Percentiles rank a stretch among this genome's conserved stretches.
These are phyloP conservation scores for Talaromyces sp. DNA, from an alignment of 2,329 filamentous ascomycete genomes.

Conservation along the genomic window DNA sequence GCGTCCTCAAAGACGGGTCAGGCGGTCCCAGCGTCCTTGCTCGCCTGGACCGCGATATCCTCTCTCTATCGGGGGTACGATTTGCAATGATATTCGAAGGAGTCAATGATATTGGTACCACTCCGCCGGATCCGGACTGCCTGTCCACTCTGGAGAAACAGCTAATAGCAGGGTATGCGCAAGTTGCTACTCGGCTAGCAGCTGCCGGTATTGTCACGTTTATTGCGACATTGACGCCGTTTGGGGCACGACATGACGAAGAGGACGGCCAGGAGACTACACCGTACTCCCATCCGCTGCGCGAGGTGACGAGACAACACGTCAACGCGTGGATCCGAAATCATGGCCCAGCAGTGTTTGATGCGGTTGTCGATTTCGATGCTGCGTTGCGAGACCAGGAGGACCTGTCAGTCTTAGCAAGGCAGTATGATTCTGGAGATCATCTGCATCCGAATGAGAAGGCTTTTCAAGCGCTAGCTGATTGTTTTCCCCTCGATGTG, in stretches of 20 bases:
- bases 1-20: slow-evolving; percentile 56
- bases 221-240: slow-evolving; percentile 63
- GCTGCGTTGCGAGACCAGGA: slow-evolving; percentile 49
- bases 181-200: slow-evolving; percentile 54
- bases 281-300: slow-evolving; percentile 50
- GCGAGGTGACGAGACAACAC: slow-evolving; percentile 53
- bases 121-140: slow-evolving; percentile 38
- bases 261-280: slow-evolving; percentile 33
- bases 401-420: slow-evolving; percentile 46
- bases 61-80: slow-evolving; percentile 52
- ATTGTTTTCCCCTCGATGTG: slow-evolving; percentile 53
- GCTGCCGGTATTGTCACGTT: slow-evolving; percentile 53
- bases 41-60: slow-evolving; percentile 60
- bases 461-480: slow-evolving; percentile 57
- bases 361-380: slow-evolving; percentile 60
- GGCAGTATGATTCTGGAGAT: slow-evolving; percentile 56
- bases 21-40: slow-evolving; percentile 55
- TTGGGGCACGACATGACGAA: slow-evolving; percentile 36
- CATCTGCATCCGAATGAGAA: slow-evolving; percentile 58
- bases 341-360: slow-evolving; percentile 49
- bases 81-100: slow-evolving; percentile 64
- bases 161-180: slow-evolving; percentile 54
- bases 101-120: slow-evolving; percentile 62
- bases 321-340: slow-evolving; percentile 59
- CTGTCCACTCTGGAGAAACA: slow-evolving; percentile 47